Evolutionary conservation across 371 early-diverging fungal genomes (phyloP).

Genomic region (Mucor lusitanicus): DNA sequence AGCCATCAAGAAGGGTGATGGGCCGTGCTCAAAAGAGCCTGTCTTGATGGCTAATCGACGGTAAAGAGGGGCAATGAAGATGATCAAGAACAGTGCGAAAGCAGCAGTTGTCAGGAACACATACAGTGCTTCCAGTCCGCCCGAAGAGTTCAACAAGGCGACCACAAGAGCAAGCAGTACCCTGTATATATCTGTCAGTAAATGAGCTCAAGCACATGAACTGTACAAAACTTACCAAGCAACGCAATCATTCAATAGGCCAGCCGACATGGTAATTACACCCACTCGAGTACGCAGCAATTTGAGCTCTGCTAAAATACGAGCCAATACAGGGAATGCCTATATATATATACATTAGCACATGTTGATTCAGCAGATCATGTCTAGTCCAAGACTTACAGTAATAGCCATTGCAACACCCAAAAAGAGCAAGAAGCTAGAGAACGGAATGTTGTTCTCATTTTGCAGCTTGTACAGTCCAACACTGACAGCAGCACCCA

Average conservation of each 20-base stretch:
- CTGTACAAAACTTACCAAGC: slow-evolving; percentile 66
- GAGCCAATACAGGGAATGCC: slow-evolving; percentile 92
- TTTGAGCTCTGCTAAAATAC: slow-evolving; percentile 88
- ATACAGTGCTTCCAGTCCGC: slow-evolving; percentile 69
- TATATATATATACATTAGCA: slow-evolving; percentile 13
- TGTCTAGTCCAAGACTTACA: slow-evolving; percentile 21
- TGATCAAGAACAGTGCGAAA: slow-evolving; percentile 63
- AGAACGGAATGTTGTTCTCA: slow-evolving; percentile 52
- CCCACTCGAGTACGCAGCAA: slow-evolving; percentile 84
- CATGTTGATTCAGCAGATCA: neutral
- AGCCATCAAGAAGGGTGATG: slow-evolving; percentile 68
- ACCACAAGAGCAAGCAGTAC: slow-evolving; percentile 79
- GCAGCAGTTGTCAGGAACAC: slow-evolving; percentile 67
- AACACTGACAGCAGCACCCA: slow-evolving; percentile 72
- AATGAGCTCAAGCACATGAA: neutral
- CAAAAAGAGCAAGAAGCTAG: slow-evolving; percentile 76
- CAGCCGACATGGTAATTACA: slow-evolving; percentile 80
- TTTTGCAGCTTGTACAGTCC: slow-evolving; percentile 62
- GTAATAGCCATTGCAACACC: slow-evolving; percentile 94
- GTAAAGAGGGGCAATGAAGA: slow-evolving; percentile 61
- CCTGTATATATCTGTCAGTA: slow-evolving; percentile 14
- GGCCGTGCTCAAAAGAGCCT: slow-evolving; percentile 59
- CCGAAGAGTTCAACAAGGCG: slow-evolving; percentile 69
- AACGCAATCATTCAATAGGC: slow-evolving; percentile 85
- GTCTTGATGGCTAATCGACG: slow-evolving; percentile 42